phyloP scores from a whole-genome alignment of 352 stramenopile species.

The Phytopythium montanum region DNA sequence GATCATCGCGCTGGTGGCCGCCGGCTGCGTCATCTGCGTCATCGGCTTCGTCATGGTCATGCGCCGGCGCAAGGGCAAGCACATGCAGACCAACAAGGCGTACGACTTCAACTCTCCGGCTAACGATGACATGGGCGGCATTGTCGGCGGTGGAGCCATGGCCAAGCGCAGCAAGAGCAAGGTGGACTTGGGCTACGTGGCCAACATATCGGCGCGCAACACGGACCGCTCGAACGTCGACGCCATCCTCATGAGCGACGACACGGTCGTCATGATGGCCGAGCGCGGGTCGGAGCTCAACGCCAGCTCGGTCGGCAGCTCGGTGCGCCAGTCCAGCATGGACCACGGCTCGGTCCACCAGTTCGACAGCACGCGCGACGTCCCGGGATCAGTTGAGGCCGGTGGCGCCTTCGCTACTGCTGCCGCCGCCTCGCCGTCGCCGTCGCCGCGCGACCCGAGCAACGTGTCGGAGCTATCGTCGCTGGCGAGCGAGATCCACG shows the following conservation, averaged over 20 bases:
- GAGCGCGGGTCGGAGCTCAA: slow-evolving; percentile 43
- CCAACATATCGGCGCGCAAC: slow-evolving; percentile 44
- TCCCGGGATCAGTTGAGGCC: neutral
- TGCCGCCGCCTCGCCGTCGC: neutral
- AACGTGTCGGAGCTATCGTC: slow-evolving; percentile 50
- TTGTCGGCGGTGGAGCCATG: neutral
- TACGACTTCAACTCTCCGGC: slow-evolving; percentile 24
- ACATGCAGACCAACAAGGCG: slow-evolving; percentile 26
- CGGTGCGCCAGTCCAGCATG: slow-evolving; percentile 9
- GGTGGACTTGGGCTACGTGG: slow-evolving; percentile 42
- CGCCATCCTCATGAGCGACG: slow-evolving; percentile 31
- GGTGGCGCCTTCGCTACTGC: slow-evolving; percentile 14
- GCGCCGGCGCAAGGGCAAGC: slow-evolving; percentile 35
- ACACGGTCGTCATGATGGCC: slow-evolving; percentile 31
- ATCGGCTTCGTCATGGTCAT: slow-evolving; percentile 43
- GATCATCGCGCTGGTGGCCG: slow-evolving; percentile 33
- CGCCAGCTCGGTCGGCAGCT: slow-evolving; percentile 21
- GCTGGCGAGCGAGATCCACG: slow-evolving; percentile 19
- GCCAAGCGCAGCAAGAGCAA: slow-evolving; percentile 15
- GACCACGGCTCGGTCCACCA: slow-evolving; percentile 30
- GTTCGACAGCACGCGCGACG: slow-evolving; percentile 7
- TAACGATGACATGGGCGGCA: slow-evolving; percentile 23
- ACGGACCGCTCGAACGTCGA: slow-evolving; percentile 18
- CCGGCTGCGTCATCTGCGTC: slow-evolving; percentile 34
- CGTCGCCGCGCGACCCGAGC: slow-evolving; percentile 19